Conservation (phyloP, 1,139 yeast genomes). For the Hyphopichia fennica region DNA sequence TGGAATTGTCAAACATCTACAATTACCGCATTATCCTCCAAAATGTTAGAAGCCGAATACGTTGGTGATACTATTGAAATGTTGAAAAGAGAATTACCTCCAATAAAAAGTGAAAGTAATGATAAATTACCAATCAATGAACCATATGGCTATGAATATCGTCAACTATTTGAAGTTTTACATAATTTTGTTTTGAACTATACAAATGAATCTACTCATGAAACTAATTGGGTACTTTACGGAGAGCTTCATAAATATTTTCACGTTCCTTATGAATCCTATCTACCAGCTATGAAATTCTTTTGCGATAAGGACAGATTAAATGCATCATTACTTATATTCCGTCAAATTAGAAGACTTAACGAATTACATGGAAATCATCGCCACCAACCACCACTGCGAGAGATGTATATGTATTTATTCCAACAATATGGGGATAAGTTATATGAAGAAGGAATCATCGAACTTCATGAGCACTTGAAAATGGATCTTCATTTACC, state of each 20-base stretch:
- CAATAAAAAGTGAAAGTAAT: conserved; percentile 34
- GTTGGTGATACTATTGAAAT: conserved; percentile 61
- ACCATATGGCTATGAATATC: conserved; percentile 28
- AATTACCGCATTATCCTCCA: conserved; percentile 44
- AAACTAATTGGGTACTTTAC: conserved; percentile 65
- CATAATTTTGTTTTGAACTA: conserved; percentile 47
- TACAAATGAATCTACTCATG: conserved; percentile 39
- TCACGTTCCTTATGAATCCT: conserved; percentile 58
- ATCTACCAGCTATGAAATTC: conserved; percentile 59
- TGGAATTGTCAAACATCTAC: conserved; percentile 35
- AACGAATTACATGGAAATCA: conserved; percentile 54
- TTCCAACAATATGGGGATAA: conserved; percentile 62
- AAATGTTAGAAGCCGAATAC: conserved; percentile 48
- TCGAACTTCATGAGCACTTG: conserved; percentile 62
- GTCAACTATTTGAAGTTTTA: conserved; percentile 36
- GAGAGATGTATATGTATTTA: conserved; percentile 61
- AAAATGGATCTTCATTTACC: conserved; percentile 62
- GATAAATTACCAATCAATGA: conserved; percentile 27
- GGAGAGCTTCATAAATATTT: conserved; percentile 61
- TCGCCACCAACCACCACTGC: conserved; percentile 56
- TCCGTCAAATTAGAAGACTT: conserved; percentile 60
- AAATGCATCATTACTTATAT: conserved; percentile 63
- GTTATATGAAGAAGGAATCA: conserved; percentile 66
- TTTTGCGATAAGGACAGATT: conserved; percentile 60
- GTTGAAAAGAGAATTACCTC: conserved; percentile 59